phyloP scores from a whole-genome alignment of 1,139 yeast species.

The Protomyces gravidus region DNA sequence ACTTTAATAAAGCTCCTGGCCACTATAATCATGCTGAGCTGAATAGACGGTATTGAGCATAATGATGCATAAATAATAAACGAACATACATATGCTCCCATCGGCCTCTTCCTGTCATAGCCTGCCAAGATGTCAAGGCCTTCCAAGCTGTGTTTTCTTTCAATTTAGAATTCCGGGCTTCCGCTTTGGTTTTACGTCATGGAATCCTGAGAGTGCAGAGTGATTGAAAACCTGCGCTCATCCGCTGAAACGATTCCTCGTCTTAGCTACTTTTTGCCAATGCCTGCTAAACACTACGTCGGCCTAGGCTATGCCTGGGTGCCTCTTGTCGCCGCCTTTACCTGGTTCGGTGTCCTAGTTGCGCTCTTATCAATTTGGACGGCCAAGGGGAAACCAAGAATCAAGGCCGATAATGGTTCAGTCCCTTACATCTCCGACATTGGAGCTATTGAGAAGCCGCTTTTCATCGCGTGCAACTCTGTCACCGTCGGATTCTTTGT shows the following conservation, averaged over 20 bases:
- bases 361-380: conserved; percentile 71
- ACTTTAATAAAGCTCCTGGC: too few relatives aligned
- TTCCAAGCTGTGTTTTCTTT: too few relatives aligned
- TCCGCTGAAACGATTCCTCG: not conserved
- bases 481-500: conserved; percentile 74
- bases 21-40: too few relatives aligned
- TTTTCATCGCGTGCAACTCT: conserved; percentile 74
- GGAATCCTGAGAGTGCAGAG: too few relatives aligned
- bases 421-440: conserved; percentile 67
- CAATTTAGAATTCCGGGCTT: too few relatives aligned
- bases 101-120: too few relatives aligned
- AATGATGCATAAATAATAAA: too few relatives aligned
- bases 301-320: conserved; percentile 37
- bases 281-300: conserved; percentile 9
- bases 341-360: conserved; percentile 77
- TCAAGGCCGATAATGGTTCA: conserved; percentile 7
- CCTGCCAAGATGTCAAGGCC: too few relatives aligned
- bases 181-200: too few relatives aligned
- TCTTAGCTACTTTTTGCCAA: not conserved
- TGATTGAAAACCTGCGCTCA: too few relatives aligned
- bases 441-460: conserved; percentile 80
- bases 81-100: too few relatives aligned
- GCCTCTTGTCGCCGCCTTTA: conserved; percentile 51
- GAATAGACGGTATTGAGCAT: too few relatives aligned
- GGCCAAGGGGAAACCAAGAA: conserved; percentile 52